A percentile compares a stretch with the other conserved stretches of the same genome.
Evolutionary conservation across 2,329 filamentous ascomycete genomes (phyloP).

Genomic region (Xylariaceae sp.): DNA sequence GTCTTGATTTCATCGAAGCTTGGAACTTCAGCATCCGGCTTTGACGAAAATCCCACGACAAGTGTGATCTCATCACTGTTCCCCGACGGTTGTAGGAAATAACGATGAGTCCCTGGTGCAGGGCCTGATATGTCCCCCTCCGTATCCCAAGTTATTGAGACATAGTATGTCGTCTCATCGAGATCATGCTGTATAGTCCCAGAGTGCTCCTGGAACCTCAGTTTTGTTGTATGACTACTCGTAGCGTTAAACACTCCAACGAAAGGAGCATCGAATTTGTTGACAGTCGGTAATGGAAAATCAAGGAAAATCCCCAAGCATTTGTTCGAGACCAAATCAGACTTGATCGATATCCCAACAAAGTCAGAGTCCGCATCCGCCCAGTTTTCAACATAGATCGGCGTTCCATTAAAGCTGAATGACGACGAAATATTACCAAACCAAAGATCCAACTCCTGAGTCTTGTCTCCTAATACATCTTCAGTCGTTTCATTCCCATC

Average conservation of each 20-base stretch:
- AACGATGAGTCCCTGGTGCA: constrained; percentile 40
- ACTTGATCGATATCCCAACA: constrained; percentile 42
- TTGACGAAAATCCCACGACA: constrained; percentile 33
- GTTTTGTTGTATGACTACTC: constrained; percentile 40
- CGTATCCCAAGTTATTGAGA: constrained; percentile 38
- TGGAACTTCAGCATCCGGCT: constrained; percentile 19
- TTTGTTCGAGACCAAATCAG: constrained; percentile 37
- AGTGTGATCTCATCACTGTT: constrained; percentile 28
- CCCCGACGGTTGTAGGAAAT: constrained; percentile 34
- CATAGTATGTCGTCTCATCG: constrained; percentile 42
- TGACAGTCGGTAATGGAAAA: constrained; percentile 47
- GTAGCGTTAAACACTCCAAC: constrained; percentile 51
- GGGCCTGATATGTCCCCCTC: constrained; percentile 34
- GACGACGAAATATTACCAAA: constrained; percentile 42
- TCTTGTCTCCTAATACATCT: constrained; percentile 36
- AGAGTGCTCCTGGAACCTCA: constrained; percentile 28
- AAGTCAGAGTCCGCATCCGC: constrained; percentile 46
- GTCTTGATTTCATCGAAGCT: constrained; percentile 27
- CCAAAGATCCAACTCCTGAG: constrained; percentile 48
- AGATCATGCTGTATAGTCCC: constrained; percentile 44
- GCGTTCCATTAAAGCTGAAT: constrained; percentile 40
- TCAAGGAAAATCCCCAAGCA: constrained; percentile 49
- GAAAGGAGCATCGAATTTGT: constrained; percentile 55
- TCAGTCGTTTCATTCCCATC: constrained; percentile 39
- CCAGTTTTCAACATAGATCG: constrained; percentile 43